These are phyloP conservation scores for Phialocephala subalpina DNA, from an alignment of 2,329 filamentous ascomycete genomes.

Conservation along the genomic window DNA sequence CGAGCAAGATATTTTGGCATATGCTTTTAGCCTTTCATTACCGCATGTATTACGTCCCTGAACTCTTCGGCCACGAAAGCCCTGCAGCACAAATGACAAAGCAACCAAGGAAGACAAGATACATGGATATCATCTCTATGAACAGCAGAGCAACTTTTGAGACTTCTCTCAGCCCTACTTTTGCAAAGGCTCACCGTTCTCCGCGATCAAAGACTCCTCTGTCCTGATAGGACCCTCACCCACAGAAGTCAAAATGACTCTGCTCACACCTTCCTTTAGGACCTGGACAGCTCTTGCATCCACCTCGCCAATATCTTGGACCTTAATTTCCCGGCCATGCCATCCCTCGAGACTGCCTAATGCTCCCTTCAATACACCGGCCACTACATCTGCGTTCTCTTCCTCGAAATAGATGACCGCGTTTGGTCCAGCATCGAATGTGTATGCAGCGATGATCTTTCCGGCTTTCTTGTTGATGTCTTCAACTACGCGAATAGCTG, in stretches of 20 bases:
- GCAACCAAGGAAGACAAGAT: neutral
- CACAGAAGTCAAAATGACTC: slow-evolving; percentile 90
- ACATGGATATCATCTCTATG: slow-evolving; percentile 19
- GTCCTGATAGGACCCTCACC: slow-evolving; percentile 88
- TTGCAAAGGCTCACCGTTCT: slow-evolving; percentile 59
- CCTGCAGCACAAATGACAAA: neutral
- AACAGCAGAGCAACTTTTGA: slow-evolving; percentile 7
- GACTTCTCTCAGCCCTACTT: slow-evolving; percentile 28
- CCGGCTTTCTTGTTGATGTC: slow-evolving; percentile 84
- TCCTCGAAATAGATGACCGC: slow-evolving; percentile 95
- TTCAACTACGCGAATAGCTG: slow-evolving; percentile 89
- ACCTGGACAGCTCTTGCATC: slow-evolving; percentile 70
- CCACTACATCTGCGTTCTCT: slow-evolving; percentile 75
- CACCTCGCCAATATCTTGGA: slow-evolving; percentile 61
- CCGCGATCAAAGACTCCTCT: slow-evolving; percentile 77
- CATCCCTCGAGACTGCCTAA: slow-evolving; percentile 73
- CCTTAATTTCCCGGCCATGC: slow-evolving; percentile 64
- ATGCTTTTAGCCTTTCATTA: neutral
- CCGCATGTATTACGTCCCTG: neutral
- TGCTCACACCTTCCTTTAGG: slow-evolving; percentile 81
- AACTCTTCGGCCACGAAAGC: neutral
- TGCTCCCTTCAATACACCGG: slow-evolving; percentile 79
- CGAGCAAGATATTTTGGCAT: neutral
- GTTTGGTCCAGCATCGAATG: slow-evolving; percentile 97
- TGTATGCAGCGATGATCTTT: slow-evolving; percentile 88